phyloP scores from a whole-genome alignment of 176 grass and related monocot genomes.

The Hyparrhenia diplandra region DNA sequence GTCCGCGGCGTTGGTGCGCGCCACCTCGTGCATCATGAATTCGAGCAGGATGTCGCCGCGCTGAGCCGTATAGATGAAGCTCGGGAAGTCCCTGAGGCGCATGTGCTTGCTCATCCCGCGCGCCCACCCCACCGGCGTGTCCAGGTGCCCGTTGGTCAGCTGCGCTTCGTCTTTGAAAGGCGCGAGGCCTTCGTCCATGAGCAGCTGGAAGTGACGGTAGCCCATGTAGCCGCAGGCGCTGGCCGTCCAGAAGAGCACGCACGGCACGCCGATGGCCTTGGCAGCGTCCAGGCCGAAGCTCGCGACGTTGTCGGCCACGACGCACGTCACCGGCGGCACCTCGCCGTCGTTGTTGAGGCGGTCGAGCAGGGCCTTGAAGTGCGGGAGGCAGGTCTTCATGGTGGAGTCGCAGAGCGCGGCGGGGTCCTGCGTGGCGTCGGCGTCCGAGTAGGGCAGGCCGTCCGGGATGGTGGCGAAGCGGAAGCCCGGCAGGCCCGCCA shows the following conservation, averaged over 20 bases:
- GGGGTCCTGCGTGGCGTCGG: conserved; percentile 39
- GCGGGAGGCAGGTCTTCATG: conserved; percentile 27
- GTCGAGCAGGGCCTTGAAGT: conserved; percentile 24
- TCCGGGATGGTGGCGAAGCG: conserved; percentile 41
- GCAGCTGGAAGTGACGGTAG: conserved; percentile 30
- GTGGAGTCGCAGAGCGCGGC: conserved; percentile 20
- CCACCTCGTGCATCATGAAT: conserved; percentile 21
- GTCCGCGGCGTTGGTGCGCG: background rate
- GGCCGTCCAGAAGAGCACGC: conserved; percentile 36
- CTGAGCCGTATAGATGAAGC: conserved; percentile 17
- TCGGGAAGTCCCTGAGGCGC: conserved; percentile 33
- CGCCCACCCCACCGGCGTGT: conserved; percentile 18
- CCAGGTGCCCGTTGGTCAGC: conserved; percentile 32
- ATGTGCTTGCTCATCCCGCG: conserved; percentile 38
- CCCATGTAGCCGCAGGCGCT: conserved; percentile 39
- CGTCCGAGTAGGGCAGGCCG: conserved; percentile 26
- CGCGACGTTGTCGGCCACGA: conserved; percentile 35
- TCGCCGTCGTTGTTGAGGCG: background rate
- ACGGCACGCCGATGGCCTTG: conserved; percentile 16
- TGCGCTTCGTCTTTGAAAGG: conserved; percentile 40
- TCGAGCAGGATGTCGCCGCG: conserved; percentile 13
- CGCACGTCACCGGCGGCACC: conserved; percentile 22
- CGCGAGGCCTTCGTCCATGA: conserved; percentile 29
- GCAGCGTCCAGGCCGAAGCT: conserved; percentile 38
- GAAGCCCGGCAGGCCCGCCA: conserved; percentile 23